phyloP scores from a whole-genome alignment of 148 eudicot species.

The Camellia japonica region DNA sequence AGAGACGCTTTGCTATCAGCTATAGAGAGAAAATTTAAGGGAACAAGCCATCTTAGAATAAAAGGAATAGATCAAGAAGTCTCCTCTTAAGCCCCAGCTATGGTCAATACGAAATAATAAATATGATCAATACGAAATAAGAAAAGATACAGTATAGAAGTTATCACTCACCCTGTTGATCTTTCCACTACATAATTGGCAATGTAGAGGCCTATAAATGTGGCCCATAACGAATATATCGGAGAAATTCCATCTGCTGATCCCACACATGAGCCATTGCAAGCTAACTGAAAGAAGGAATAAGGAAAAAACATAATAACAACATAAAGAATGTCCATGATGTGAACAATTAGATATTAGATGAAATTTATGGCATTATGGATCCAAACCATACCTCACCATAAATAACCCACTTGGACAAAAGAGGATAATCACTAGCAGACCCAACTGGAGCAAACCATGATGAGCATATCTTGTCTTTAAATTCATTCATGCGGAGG shows the following conservation, averaged over 20 bases:
- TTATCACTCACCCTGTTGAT: slow-evolving; percentile 79
- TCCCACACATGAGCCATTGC: slow-evolving; percentile 82
- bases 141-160: background rate
- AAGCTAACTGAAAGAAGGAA: slow-evolving; percentile 58
- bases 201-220: slow-evolving; percentile 94
- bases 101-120: background rate
- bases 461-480: slow-evolving; percentile 87
- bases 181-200: slow-evolving; percentile 96
- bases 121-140: background rate
- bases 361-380: slow-evolving; percentile 5
- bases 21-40: background rate
- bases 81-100: background rate
- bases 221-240: slow-evolving; percentile 98
- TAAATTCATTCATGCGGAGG: slow-evolving; percentile 77
- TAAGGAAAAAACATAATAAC: background rate
- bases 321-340: slow-evolving; percentile 14
- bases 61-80: background rate
- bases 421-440: slow-evolving; percentile 94
- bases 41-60: background rate
- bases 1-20: background rate
- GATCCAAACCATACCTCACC: slow-evolving; percentile 69
- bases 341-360: background rate
- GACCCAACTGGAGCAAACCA: slow-evolving; percentile 99
- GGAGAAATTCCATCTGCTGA: slow-evolving; percentile 94
- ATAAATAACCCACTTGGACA: slow-evolving; percentile 97